Evolutionary conservation across 345 rosid genomes (phyloP), one percentile per base, ranked within the genome.

Genomic region (Passiflora organensis): DNA sequence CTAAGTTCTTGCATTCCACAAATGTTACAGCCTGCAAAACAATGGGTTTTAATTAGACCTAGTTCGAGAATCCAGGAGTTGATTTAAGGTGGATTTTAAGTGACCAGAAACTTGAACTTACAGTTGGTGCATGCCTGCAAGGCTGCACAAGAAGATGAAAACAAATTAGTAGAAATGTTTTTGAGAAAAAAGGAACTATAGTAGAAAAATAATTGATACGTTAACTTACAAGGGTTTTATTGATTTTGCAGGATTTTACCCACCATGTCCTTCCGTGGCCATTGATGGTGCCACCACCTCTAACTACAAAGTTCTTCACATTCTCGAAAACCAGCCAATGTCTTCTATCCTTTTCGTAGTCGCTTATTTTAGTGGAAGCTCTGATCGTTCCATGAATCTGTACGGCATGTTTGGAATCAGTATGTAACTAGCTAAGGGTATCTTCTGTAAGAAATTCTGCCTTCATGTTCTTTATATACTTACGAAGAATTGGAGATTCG

Each of bases 221-320:
- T 36, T 23, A 9, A 67, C 63, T 10, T 80, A 91, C 98, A 45
- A 79, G 79, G 34, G 51, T 13, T 64, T 79, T 67, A 74, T 88
- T 80, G 69, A 86, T 66, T 75, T 91, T 91, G 82, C 98, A 88
- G 32, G 96, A 91, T 1, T 78, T 80, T 61, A 62, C 48, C 98
- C 98, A 91, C 98, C 98, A 91, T 18, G 64, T 73, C n/a, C 69
- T 56, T 6, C 98, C 98, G 66, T 80, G 86, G 16, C 98, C 98
- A 44, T 91, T 48, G 65, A 91, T 84, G 61, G 67, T 73, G 41
- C 98, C 98, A n/a, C 95, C 89, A 23, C 98, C 98, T 67, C 69
- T 82, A 10, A 91, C 80, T 47, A 67, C 68, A 23, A 91, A 77
- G 55, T 84, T 76, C 24, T 57, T 14, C 6, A 91, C 78, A 50